Evolutionary conservation across 2,329 filamentous ascomycete species (phyloP), one percentile per base, ranked within the genome.

Genomic region (Sclerotinia trifoliorum): DNA sequence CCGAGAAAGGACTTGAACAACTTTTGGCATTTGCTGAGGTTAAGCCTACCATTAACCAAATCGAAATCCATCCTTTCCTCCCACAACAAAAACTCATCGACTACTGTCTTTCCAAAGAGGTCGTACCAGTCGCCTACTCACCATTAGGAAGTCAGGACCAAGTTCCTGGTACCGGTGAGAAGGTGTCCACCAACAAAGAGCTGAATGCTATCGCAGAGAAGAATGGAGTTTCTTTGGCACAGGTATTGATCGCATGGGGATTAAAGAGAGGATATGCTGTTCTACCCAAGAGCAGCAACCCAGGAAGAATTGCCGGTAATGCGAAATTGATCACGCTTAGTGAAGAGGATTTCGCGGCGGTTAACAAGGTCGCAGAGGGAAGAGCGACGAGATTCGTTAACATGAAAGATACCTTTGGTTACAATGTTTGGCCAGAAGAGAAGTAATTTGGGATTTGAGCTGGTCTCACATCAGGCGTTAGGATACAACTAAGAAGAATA

Each of bases 371-470:
- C 10, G 88, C 89, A 0, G 83, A 86, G 77, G 86, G 87, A 48
- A 83, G 89, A 64, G 87, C 90, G 78, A 86, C 84, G 35, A 86
- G 90, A 49, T 92, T 93, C 75, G 90, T 93, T 69, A 92, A 93
- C 81, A 92, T 92, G 90, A 92, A 91, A 83, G 89, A 91, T 72
- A 91, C 88, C 1, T 92, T 92, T 78, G 90, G 90, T 8, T 91
- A 90, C 77, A 83, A 92, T 74, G 85, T 92, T 62, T 89, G 87
- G 87, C 83, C 87, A 0, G 85, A 88, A 75, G 86, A 88, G 80
- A 63, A 56, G 26, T 71, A 66, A 51, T 63, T 56, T 15, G 44
- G 49, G 21, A 5, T 44, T 29, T 65, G 62, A 65, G 62, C 62
- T 29, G 62, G 62, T 44, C 62, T 65, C 35, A 65, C 15, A 42